phyloP scores from a whole-genome alignment of 2,329 filamentous ascomycete species.

The Colletotrichum cuscutae region DNA sequence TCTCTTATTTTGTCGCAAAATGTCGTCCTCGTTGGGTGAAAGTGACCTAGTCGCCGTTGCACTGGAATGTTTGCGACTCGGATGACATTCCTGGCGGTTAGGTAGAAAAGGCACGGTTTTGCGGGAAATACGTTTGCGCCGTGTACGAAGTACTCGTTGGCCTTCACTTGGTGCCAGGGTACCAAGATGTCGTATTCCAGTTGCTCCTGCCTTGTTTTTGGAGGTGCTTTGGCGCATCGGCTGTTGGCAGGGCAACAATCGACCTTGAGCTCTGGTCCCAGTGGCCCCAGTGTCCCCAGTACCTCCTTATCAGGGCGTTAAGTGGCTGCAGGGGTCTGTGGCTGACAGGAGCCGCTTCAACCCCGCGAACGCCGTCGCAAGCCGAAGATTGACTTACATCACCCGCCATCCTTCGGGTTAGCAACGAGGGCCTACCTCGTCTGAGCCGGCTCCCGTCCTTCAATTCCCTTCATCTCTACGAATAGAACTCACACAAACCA shows the following conservation, averaged over 20 bases:
- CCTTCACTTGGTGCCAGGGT: slow-evolving; percentile 19
- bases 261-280: no score
- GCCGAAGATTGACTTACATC: slow-evolving; percentile 37
- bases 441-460: slow-evolving; percentile 4
- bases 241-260: slow-evolving; percentile 56
- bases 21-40: slow-evolving; percentile 29
- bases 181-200: slow-evolving; percentile 25
- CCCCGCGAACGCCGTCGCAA: slow-evolving; percentile 38
- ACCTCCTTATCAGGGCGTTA: slow-evolving; percentile 39
- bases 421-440: slow-evolving; percentile 25
- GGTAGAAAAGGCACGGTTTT: background rate
- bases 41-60: slow-evolving; percentile 11
- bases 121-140: background rate
- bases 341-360: slow-evolving; percentile 24
- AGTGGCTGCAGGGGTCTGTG: slow-evolving; percentile 17
- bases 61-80: slow-evolving; percentile 16
- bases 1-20: slow-evolving; percentile 38
- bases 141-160: background rate
- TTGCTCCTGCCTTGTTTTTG: slow-evolving; percentile 35
- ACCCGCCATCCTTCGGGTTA: slow-evolving; percentile 30
- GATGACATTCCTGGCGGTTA: slow-evolving; percentile 13
- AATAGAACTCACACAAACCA: background rate
- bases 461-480: slow-evolving; percentile 15
- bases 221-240: slow-evolving; percentile 37
- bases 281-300: no score